These are phyloP conservation scores for Mucor indicus DNA, from an alignment of 371 early-diverging fungal genomes.

Conservation along the genomic window DNA sequence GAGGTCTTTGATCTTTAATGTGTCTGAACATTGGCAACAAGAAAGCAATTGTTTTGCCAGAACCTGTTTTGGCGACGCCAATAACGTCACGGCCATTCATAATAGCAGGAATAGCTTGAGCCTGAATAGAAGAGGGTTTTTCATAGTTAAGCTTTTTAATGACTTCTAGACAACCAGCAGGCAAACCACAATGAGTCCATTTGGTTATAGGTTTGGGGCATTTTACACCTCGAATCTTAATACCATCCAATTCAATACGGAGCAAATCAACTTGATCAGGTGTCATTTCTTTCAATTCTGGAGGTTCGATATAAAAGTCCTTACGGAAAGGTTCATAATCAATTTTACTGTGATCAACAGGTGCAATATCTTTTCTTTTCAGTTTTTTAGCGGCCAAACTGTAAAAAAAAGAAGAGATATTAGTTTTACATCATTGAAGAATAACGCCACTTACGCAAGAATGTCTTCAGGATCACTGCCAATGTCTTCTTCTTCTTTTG, in stretches of 20 bases:
- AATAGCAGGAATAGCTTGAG: constrained; percentile 97
- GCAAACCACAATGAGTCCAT: constrained; percentile 96
- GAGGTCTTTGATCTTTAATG: constrained; percentile 91
- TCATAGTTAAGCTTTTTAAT: constrained; percentile 84
- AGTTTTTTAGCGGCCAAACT: constrained; percentile 76
- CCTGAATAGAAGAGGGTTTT: constrained; percentile 93
- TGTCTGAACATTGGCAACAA: constrained; percentile 96
- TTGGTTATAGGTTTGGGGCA: constrained; percentile 93
- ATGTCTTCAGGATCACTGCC: constrained; percentile 74
- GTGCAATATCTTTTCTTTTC: constrained; percentile 90
- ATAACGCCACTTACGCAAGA: constrained; percentile 57
- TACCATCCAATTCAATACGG: constrained; percentile 87
- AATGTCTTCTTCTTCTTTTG: constrained; percentile 46
- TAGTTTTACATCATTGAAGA: neutral
- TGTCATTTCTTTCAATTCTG: constrained; percentile 81
- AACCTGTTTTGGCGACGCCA: constrained; percentile 99
- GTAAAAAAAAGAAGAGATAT: neutral
- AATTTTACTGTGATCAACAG: constrained; percentile 85
- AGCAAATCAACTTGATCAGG: constrained; percentile 81
- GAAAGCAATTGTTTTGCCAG: constrained; percentile 97
- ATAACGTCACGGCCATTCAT: constrained; percentile 97
- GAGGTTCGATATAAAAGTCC: constrained; percentile 95
- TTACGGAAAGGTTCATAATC: constrained; percentile 91
- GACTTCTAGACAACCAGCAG: constrained; percentile 67
- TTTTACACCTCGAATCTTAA: constrained; percentile 85